These are phyloP conservation scores for Rhodosporidiobolus sp. DNA, from an alignment of 768 basidiomycete genomes.

Conservation along the genomic window DNA sequence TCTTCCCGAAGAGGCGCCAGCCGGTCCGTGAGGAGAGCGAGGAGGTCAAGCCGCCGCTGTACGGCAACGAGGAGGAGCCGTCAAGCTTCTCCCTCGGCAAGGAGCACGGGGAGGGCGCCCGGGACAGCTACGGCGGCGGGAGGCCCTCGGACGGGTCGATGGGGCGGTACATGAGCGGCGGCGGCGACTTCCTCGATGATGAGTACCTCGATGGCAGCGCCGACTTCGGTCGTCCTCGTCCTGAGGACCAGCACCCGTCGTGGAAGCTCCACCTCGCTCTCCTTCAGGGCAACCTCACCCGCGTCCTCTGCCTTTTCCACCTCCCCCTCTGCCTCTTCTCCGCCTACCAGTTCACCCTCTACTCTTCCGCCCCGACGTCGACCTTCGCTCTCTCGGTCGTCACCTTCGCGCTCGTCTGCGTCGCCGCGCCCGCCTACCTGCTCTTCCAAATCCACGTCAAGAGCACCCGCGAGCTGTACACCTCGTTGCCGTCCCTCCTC, in stretches of 20 bases:
- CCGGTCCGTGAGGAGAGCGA: slow-evolving; percentile 45
- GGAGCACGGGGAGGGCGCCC: neutral
- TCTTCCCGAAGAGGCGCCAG: slow-evolving; percentile 49
- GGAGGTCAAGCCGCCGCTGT: slow-evolving; percentile 36
- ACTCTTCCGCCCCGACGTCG: slow-evolving; percentile 57
- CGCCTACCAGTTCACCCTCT: slow-evolving; percentile 73
- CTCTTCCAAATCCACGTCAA: slow-evolving; percentile 74
- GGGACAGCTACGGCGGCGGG: neutral
- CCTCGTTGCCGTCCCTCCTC: slow-evolving; percentile 87
- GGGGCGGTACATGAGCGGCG: slow-evolving; percentile 17
- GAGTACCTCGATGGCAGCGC: slow-evolving; percentile 13
- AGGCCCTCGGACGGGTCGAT: slow-evolving; percentile 18
- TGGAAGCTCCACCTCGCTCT: slow-evolving; percentile 31
- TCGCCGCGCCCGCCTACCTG: slow-evolving; percentile 70
- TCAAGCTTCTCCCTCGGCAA: slow-evolving; percentile 2
- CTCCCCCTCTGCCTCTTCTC: slow-evolving; percentile 90
- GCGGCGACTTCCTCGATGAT: slow-evolving; percentile 32
- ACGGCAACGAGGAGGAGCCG: slow-evolving; percentile 10
- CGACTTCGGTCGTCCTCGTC: slow-evolving; percentile 7
- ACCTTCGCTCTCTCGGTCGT: slow-evolving; percentile 76
- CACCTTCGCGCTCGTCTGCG: slow-evolving; percentile 73
- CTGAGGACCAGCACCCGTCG: slow-evolving; percentile 16
- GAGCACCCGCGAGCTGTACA: slow-evolving; percentile 84
- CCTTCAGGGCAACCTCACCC: slow-evolving; percentile 72
- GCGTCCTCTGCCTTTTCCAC: slow-evolving; percentile 87